Conservation (phyloP, 164 flowering plant genomes). For the Annona squamosa region DNA sequence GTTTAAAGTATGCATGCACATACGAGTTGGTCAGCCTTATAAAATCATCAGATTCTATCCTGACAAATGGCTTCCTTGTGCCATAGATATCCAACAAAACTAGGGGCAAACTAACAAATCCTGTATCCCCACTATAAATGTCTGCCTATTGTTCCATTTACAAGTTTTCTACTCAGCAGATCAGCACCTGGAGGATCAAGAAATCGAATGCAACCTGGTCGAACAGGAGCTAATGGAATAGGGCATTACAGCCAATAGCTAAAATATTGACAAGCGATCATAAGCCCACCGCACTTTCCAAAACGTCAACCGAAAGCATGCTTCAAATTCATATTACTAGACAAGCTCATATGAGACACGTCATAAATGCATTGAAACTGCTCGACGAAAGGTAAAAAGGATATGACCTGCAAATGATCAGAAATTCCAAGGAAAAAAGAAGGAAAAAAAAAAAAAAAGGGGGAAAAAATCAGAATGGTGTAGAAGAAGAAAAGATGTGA, state of each 20-base stretch:
- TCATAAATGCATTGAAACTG: background rate
- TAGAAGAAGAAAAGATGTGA: background rate
- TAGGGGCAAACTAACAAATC: background rate
- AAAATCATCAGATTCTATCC: background rate
- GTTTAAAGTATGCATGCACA: background rate
- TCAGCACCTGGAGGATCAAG: background rate
- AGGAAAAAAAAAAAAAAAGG: slow-evolving; percentile 8
- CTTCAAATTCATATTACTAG: background rate
- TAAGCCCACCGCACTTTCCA: background rate
- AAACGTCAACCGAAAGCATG: too few relatives aligned
- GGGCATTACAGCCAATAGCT: background rate
- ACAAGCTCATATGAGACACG: background rate
- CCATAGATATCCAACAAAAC: background rate
- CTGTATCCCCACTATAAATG: background rate
- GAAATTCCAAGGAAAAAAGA: background rate
- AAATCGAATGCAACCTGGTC: background rate
- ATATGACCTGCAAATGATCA: slow-evolving; percentile 64
- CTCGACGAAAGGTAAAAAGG: slow-evolving; percentile 27
- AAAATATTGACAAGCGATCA: background rate
- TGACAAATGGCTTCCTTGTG: background rate
- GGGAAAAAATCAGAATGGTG: background rate
- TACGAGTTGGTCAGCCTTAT: background rate
- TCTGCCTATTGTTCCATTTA: background rate
- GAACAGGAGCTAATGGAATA: background rate
- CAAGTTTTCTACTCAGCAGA: background rate